Evolutionary conservation across 495 filamentous ascomycete genomes (phyloP).

Genomic region (Neurospora sp.): DNA sequence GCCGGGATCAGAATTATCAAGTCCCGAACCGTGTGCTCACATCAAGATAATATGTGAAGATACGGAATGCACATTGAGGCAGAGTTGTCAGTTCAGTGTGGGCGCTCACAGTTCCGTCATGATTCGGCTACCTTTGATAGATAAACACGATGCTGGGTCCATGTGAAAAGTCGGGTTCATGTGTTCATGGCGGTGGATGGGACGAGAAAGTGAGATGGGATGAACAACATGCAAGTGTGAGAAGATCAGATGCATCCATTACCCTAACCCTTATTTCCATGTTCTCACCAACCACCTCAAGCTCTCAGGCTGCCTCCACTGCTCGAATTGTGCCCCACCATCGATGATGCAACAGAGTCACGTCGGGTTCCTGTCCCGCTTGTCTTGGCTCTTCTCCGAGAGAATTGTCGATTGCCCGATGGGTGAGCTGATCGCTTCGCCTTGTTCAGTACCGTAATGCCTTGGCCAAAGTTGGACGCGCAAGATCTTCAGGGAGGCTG

Average conservation of each 20-base stretch:
- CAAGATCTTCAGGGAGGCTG: neutral
- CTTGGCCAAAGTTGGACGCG: neutral
- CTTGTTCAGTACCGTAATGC: neutral
- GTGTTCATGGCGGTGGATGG: neutral
- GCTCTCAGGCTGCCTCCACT: neutral
- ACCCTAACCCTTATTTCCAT: neutral
- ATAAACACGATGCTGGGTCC: neutral
- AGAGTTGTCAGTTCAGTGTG: neutral
- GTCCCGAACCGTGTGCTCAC: neutral
- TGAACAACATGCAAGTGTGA: neutral
- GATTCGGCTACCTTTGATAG: neutral
- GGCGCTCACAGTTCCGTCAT: neutral
- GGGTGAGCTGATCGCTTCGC: neutral
- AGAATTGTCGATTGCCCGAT: neutral
- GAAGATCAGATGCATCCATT: neutral
- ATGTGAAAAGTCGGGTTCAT: neutral
- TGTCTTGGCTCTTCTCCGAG: neutral
- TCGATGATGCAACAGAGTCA: neutral
- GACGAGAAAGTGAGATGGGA: neutral
- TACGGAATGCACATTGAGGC: neutral
- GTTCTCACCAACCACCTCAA: neutral
- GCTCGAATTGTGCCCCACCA: neutral
- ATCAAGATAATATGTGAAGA: neutral
- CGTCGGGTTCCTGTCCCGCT: neutral
- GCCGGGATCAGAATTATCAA: neutral